Base-by-base conservation (phyloP, 2,329 filamentous ascomycete genomes). In the Cladophialophora immunda region DNA sequence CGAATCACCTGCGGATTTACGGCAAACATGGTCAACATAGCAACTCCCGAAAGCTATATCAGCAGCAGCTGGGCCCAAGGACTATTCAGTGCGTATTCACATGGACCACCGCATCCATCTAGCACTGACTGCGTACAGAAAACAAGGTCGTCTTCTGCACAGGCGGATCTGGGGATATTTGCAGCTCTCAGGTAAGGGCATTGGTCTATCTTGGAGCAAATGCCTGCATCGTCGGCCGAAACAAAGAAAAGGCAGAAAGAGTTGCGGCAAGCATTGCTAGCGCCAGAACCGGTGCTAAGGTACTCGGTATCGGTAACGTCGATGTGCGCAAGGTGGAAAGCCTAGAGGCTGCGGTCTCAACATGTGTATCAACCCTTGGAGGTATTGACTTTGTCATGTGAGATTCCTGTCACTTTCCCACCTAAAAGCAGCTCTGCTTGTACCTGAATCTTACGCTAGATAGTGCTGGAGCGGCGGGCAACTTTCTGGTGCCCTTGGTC, bases 101-200 rank as follows among this genome's bases (percentile, higher is more conserved):
- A n/a, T n/a, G n/a, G n/a, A n/a, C n/a, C n/a, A n/a, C n/a, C n/a
- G n/a, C n/a, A n/a, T n/a, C n/a, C n/a, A n/a, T n/a, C n/a, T n/a
- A n/a, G n/a, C n/a, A n/a, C n/a, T n/a, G n/a, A n/a, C n/a, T n/a
- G n/a, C n/a, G n/a, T n/a, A n/a, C 57, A 96, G 93, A 90, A 69
- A 89, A 90, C 76, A 94, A 94, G 75, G 93, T 98, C 45, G 87
- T 94, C 72, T 97, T 98, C 80, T 96, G 96, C 75, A 98, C 94
- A 3, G 94, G 94, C 65, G 94, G 94, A 61, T 93, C 93, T 3
- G 94, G 94, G 61, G 90, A 91, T 29, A 97, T 98, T 75, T 97
- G 94, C 82, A 94, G 91, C 74, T 93, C 92, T 64, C 94, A 98
- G 82, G 95, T 96, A 34, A 87, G 92, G 71, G 94, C 94, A 6